Evolutionary conservation across 306 rosid species (phyloP).

Genomic region (Comarum palustre): DNA sequence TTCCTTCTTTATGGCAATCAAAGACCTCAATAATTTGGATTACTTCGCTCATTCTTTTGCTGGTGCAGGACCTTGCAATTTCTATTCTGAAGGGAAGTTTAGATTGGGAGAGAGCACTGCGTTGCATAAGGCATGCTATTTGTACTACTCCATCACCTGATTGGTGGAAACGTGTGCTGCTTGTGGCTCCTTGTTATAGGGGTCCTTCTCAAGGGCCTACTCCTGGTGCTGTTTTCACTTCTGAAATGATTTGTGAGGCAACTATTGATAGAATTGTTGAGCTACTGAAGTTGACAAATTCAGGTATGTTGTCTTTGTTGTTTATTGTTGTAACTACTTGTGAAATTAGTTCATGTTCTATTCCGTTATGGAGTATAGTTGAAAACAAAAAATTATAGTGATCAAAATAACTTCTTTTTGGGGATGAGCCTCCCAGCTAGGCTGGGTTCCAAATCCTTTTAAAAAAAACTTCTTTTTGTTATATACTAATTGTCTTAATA

Average conservation of each 20-base stretch:
- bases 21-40: constrained; percentile 16
- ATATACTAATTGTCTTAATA: background rate
- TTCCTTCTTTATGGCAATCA: constrained; percentile 11
- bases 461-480: background rate
- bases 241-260: constrained; percentile 95
- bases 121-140: constrained; percentile 91
- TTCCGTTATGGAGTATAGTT: background rate
- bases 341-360: background rate
- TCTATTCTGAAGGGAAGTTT: constrained; percentile 88
- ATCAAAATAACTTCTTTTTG: too few relatives aligned
- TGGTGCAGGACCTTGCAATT: constrained; percentile 72
- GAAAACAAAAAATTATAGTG: too few relatives aligned
- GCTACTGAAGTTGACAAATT: constrained; percentile 78
- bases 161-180: constrained; percentile 98
- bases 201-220: constrained; percentile 60
- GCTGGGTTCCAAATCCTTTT: too few relatives aligned
- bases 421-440: too few relatives aligned
- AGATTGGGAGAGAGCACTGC: constrained; percentile 98
- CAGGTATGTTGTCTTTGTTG: constrained; percentile 56
- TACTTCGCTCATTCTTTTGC: constrained; percentile 24
- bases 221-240: constrained; percentile 93
- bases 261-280: constrained; percentile 87
- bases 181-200: constrained; percentile 81
- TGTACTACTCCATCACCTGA: constrained; percentile 96
- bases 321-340: background rate